These are phyloP conservation scores for Fusarium mexicanum DNA, from an alignment of 2,329 filamentous ascomycete genomes.

Conservation along the genomic window DNA sequence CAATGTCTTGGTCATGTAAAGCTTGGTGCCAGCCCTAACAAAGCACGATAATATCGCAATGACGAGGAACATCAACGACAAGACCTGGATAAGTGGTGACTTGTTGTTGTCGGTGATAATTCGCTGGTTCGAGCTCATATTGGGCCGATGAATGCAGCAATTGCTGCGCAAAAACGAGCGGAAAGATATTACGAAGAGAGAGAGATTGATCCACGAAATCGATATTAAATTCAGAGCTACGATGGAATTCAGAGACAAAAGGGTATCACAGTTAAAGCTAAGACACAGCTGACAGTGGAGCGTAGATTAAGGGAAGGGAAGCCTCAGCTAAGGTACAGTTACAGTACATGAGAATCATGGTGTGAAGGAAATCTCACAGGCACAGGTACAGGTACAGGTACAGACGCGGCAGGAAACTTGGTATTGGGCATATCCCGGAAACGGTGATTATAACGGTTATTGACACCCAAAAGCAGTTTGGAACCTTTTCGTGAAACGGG, in stretches of 20 bases:
- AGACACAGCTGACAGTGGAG: constrained; percentile 5
- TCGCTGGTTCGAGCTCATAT: constrained; percentile 38
- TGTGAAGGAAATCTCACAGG: constrained; percentile 3
- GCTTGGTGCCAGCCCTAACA: constrained; percentile 42
- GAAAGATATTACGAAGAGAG: background rate
- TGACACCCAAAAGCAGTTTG: constrained; percentile 14
- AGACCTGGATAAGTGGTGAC: constrained; percentile 44
- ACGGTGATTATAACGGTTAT: constrained; percentile 7
- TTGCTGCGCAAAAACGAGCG: background rate
- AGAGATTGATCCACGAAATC: background rate
- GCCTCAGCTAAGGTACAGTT: background rate
- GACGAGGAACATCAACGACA: constrained; percentile 45
- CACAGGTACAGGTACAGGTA: background rate
- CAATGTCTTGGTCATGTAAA: constrained; percentile 44
- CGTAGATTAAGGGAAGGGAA: background rate
- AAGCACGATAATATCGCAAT: constrained; percentile 40
- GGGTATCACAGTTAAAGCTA: background rate
- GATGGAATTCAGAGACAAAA: background rate
- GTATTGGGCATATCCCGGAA: background rate
- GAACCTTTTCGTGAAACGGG: background rate
- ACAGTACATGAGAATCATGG: background rate
- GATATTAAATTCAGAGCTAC: background rate
- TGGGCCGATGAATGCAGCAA: background rate
- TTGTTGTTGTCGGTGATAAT: constrained; percentile 45
- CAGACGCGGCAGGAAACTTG: background rate